These are phyloP conservation scores for Candolleomyces eurysporus DNA, from an alignment of 768 basidiomycete genomes.

Conservation along the genomic window DNA sequence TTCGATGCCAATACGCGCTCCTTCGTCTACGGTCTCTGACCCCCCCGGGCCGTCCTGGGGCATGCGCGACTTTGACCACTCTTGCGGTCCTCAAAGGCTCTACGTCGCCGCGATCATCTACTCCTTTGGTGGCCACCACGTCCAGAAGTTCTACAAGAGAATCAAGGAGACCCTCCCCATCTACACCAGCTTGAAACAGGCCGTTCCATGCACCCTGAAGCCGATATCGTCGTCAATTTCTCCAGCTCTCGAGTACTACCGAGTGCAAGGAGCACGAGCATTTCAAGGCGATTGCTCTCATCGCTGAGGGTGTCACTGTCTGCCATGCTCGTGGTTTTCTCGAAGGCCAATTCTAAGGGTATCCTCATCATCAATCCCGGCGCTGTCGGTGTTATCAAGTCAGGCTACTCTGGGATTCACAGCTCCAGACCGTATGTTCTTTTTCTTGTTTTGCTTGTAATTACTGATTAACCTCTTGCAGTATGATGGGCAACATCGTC, in stretches of 20 bases:
- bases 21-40: constrained; percentile 98
- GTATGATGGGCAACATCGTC: constrained; percentile 99
- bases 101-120: constrained; percentile 99
- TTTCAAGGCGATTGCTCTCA: constrained; percentile 75
- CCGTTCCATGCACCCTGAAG: constrained; percentile 93
- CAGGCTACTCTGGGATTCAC: constrained; percentile 98
- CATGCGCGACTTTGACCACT: constrained; percentile 97
- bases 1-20: constrained; percentile 94
- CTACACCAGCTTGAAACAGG: constrained; percentile 89
- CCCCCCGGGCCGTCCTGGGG: constrained; percentile 98
- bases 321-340: constrained; percentile 94
- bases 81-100: constrained; percentile 90
- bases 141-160: constrained; percentile 99
- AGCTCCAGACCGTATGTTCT: constrained; percentile 88
- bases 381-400: constrained; percentile 99
- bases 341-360: constrained; percentile 78
- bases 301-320: constrained; percentile 99
- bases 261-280: constrained; percentile 73
- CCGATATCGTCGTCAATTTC: constrained; percentile 98
- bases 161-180: constrained; percentile 99
- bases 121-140: constrained; percentile 99
- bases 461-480: constrained; percentile 22
- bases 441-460: constrained; percentile 1
- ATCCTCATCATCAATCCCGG: constrained; percentile 94
- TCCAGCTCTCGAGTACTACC: constrained; percentile 87